phyloP scores from a whole-genome alignment of 2,329 filamentous ascomycete species.

The Pseudocercospora macadamiae region DNA sequence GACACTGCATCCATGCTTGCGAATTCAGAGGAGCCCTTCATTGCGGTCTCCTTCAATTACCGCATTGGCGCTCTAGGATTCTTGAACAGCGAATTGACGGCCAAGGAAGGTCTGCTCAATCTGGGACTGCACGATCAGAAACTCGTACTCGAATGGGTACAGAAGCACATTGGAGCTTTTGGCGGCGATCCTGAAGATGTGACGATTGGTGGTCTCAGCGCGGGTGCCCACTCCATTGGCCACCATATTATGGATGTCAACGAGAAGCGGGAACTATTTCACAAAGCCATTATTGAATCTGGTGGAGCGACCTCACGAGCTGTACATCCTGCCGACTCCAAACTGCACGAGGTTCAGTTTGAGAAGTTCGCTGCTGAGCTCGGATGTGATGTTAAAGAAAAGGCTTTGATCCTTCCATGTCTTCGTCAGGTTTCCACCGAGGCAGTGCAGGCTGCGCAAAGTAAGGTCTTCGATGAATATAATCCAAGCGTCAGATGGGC shows the following conservation, averaged over 20 bases:
- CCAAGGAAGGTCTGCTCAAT: slow-evolving; percentile 56
- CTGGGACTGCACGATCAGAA: slow-evolving; percentile 46
- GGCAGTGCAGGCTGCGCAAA: slow-evolving; percentile 45
- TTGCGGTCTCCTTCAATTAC: slow-evolving; percentile 64
- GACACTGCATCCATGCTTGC: slow-evolving; percentile 59
- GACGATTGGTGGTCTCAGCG: slow-evolving; percentile 48
- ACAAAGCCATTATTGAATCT: slow-evolving; percentile 52
- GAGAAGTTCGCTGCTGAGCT: slow-evolving; percentile 44
- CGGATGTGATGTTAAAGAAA: slow-evolving; percentile 36
- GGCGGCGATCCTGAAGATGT: slow-evolving; percentile 39
- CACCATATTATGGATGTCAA: slow-evolving; percentile 64
- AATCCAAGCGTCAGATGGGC: slow-evolving; percentile 56
- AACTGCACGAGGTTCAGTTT: slow-evolving; percentile 51
- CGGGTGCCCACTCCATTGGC: slow-evolving; percentile 68
- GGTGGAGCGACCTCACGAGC: slow-evolving; percentile 52
- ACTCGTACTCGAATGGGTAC: slow-evolving; percentile 47
- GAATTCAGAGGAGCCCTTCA: slow-evolving; percentile 52
- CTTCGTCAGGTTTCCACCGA: slow-evolving; percentile 46
- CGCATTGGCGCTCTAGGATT: slow-evolving; percentile 71
- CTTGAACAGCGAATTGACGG: slow-evolving; percentile 57
- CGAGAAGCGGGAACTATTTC: slow-evolving; percentile 44
- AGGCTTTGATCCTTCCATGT: slow-evolving; percentile 44
- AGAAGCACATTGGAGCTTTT: slow-evolving; percentile 44
- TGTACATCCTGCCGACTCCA: slow-evolving; percentile 45
- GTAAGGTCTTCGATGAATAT: slow-evolving; percentile 49